Evolutionary conservation across 164 flowering plant genomes (phyloP), one percentile per base, ranked within the genome.

Genomic region (Vitis rupestris): DNA sequence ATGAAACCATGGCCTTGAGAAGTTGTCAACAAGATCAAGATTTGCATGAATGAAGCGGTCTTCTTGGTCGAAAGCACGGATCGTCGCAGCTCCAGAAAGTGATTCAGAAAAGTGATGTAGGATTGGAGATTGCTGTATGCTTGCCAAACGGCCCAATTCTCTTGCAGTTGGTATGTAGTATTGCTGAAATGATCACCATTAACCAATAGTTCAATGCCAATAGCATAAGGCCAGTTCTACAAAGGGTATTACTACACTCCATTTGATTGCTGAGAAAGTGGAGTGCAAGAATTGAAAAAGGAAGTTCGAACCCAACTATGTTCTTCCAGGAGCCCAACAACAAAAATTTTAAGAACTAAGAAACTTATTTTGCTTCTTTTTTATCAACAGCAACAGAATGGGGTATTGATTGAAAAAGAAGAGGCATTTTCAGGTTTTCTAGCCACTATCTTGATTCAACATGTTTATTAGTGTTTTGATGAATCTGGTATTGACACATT

Each of bases 51-150:
- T 74, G 74, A 94, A 94, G 50, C 97, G 90, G 8, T 73, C 77
- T 81, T 80, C 83, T 64, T 92, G 97, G 61, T 82, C 83, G 71
- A 92, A 94, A 58, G 97, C 97, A 64, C 97, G 90, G 61, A 94
- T 92, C 50, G 93, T 86, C 58, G 94, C 90, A 61, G 97, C 94
- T 59, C 98, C 98, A 10, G 92, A 51, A 61, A 94, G 85, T 67
- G 98, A 92, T 80, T 94, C 98, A 63, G 92, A 84, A 80, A 92
- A 94, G 79, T 94, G 98, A 75, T 94, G 98, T 57, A 94, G 93
- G 69, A 92, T 90, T 59, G 98, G 98, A 78, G 97, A 82, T 78
- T 84, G 75, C 79, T 89, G 85, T 71, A 92, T 85, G 23, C 91
- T 94, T 13, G 89, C 68, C 72, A 94, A 74, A 31, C 98, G 90